Conservation (phyloP, 148 eudicot species). For the Oxyria digyna region DNA sequence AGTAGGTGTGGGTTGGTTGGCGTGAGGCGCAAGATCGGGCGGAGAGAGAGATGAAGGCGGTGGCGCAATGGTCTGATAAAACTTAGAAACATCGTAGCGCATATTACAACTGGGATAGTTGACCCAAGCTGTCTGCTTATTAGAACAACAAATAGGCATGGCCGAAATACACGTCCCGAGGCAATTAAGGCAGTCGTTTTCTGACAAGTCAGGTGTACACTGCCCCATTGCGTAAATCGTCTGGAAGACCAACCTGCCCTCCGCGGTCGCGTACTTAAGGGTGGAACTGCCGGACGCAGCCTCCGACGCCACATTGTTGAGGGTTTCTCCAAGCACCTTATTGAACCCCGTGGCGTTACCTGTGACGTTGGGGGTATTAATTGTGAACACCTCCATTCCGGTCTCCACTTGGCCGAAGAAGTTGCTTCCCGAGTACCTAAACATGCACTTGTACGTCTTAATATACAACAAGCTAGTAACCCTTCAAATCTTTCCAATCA, state of each 20-base stretch:
- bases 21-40: neutral
- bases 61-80: slow-evolving; percentile 6
- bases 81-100: slow-evolving; percentile 18
- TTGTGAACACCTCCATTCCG: neutral
- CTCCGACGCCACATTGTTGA: neutral
- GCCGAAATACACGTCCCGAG: slow-evolving; percentile 13
- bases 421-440: neutral
- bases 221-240: slow-evolving; percentile 24
- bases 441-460: neutral
- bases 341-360: neutral
- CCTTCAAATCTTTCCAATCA: too few relatives aligned
- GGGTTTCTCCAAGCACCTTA: neutral
- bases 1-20: slow-evolving; percentile 4
- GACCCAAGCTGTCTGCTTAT: slow-evolving; percentile 16
- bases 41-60: neutral
- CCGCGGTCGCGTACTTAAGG: slow-evolving; percentile 14
- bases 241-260: neutral
- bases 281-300: slow-evolving; percentile 12
- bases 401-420: neutral
- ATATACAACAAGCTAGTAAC: too few relatives aligned
- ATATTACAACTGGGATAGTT: slow-evolving; percentile 24
- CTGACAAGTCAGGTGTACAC: slow-evolving; percentile 40
- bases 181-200: slow-evolving; percentile 24
- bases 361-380: neutral
- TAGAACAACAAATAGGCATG: slow-evolving; percentile 10